Percentiles rank a stretch among this genome's conserved stretches.
phyloP scores from a whole-genome alignment of 495 filamentous ascomycete species.

The Aspergillus carlsbadensis region DNA sequence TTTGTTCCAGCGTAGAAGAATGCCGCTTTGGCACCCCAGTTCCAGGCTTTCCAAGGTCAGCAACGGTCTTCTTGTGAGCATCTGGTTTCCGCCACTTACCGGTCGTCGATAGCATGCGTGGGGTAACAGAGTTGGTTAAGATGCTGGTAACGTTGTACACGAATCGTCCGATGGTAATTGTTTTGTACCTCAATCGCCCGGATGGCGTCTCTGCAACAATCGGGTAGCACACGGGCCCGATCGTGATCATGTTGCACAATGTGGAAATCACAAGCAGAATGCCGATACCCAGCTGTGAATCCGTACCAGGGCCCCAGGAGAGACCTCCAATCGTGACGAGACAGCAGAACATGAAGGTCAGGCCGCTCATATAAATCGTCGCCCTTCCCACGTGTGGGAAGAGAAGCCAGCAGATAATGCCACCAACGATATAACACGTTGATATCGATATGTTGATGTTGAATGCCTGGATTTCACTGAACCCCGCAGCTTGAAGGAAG shows the following conservation, averaged over 20 bases:
- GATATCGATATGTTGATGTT: conserved; percentile 38
- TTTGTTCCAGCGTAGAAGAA: conserved; percentile 36
- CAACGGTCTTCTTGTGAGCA: neutral
- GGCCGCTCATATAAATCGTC: conserved; percentile 51
- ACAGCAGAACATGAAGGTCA: conserved; percentile 39
- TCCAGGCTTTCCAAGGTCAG: conserved; percentile 32
- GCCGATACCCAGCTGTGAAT: conserved; percentile 24
- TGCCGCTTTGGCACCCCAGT: conserved; percentile 40
- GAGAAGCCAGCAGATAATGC: conserved; percentile 60
- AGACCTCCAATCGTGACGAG: conserved; percentile 54
- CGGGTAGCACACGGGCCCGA: conserved; percentile 43
- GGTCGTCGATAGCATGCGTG: conserved; percentile 19
- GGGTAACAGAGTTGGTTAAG: conserved; percentile 28
- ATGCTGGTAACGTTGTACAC: conserved; percentile 33
- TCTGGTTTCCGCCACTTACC: neutral
- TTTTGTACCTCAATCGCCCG: conserved; percentile 33
- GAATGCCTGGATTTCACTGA: conserved; percentile 26
- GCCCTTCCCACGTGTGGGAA: conserved; percentile 48
- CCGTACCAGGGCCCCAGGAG: conserved; percentile 43
- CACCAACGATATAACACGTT: conserved; percentile 63
- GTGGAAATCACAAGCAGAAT: conserved; percentile 32
- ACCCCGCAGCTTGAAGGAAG: conserved; percentile 41
- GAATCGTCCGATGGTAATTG: conserved; percentile 32
- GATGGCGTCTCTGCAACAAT: conserved; percentile 40
- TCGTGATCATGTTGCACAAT: conserved; percentile 31